phyloP scores from a whole-genome alignment of 306 rosid genomes.

The Ceratonia siliqua region DNA sequence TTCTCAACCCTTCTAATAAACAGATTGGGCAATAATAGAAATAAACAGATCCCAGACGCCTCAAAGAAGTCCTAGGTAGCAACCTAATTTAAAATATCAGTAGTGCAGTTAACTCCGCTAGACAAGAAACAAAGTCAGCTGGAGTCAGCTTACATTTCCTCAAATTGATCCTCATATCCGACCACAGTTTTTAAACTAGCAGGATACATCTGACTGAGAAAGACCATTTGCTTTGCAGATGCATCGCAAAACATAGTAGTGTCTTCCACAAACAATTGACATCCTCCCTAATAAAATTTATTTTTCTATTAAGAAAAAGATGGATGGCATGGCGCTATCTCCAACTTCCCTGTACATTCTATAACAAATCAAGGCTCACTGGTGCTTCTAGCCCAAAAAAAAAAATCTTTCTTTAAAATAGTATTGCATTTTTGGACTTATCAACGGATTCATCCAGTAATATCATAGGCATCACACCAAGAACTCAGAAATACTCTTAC shows the following conservation, averaged over 20 bases:
- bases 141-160: neutral
- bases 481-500: slow-evolving; percentile 15
- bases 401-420: neutral
- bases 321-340: neutral
- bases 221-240: neutral
- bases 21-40: neutral
- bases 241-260: neutral
- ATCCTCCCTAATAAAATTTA: neutral
- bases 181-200: neutral
- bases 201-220: neutral
- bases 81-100: too few species aligned
- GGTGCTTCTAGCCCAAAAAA: neutral
- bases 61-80: too few species aligned
- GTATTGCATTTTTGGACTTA: neutral
- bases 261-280: neutral
- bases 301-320: neutral
- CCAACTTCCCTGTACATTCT: neutral
- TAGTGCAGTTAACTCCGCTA: too few species aligned
- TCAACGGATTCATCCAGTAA: neutral
- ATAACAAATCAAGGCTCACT: neutral
- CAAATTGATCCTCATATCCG: neutral
- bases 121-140: too few species aligned
- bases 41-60: neutral
- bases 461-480: neutral
- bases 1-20: too few species aligned